Conservation (phyloP, 2,329 filamentous ascomycete genomes). For the Pyrenophora tritici-repentis region DNA sequence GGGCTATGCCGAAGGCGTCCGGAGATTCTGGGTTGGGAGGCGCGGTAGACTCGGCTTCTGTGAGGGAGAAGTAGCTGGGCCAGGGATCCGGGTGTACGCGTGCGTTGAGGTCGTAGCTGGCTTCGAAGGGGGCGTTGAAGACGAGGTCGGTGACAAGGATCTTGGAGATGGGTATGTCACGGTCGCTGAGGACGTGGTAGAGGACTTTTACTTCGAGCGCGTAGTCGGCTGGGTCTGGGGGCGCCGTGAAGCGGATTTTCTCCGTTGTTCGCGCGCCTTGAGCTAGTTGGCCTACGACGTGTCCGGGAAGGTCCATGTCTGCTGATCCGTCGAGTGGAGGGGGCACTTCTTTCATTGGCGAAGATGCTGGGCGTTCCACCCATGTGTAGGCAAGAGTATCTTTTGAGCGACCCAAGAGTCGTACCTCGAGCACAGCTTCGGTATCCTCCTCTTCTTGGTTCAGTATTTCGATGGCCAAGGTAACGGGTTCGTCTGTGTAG, state of each 20-base stretch:
- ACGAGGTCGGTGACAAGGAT: conserved; percentile 69
- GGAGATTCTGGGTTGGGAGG: conserved; percentile 33
- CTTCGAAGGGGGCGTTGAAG: conserved; percentile 84
- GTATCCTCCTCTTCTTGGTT: conserved; percentile 86
- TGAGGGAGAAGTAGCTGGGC: conserved; percentile 81
- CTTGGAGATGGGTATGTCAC: conserved; percentile 80
- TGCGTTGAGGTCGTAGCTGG: conserved; percentile 85
- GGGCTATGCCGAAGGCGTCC: conserved; percentile 67
- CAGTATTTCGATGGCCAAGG: conserved; percentile 69
- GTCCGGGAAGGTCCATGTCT: conserved; percentile 43
- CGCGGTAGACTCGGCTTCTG: conserved; percentile 47
- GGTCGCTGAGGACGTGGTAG: conserved; percentile 80
- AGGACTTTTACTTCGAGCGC: conserved; percentile 73
- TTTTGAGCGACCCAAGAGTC: conserved; percentile 64
- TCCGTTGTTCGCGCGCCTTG: conserved; percentile 40
- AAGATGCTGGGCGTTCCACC: conserved; percentile 47
- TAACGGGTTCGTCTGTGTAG: conserved; percentile 81
- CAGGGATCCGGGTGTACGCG: conserved; percentile 77
- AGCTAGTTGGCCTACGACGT: conserved; percentile 44
- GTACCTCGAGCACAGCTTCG: conserved; percentile 70
- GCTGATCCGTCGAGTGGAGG: conserved; percentile 26
- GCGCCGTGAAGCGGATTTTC: conserved; percentile 48
- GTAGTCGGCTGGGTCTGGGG: conserved; percentile 59
- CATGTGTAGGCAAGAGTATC: conserved; percentile 54
- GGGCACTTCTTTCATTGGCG: conserved; percentile 39